Evolutionary conservation across 2,329 filamentous ascomycete genomes (phyloP).

Genomic region (Clarireedia hainanense): DNA sequence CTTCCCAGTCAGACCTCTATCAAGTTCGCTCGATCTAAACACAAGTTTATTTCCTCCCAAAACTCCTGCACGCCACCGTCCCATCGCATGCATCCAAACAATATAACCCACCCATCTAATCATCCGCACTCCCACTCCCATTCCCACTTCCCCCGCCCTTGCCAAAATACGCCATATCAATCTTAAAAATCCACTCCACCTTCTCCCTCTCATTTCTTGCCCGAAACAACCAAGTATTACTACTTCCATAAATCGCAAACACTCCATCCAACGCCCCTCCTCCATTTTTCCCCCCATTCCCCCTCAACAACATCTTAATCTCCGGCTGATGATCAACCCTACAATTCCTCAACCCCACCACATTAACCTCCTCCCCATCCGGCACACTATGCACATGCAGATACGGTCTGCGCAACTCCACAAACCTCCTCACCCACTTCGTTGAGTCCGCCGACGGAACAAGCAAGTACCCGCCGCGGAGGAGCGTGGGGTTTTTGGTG

Average conservation of each 20-base stretch:
- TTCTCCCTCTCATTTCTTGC: constrained; percentile 85
- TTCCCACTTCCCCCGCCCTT: constrained; percentile 6
- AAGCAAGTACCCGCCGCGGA: constrained; percentile 84
- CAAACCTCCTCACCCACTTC: constrained; percentile 85
- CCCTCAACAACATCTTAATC: not conserved
- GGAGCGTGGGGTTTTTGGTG: constrained; percentile 69
- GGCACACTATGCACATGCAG: constrained; percentile 75
- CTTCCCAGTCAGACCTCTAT: too few species aligned
- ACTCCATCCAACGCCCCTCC: constrained; percentile 39
- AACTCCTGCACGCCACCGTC: not conserved
- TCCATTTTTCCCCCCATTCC: not conserved
- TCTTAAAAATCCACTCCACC: constrained; percentile 92
- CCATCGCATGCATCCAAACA: not conserved
- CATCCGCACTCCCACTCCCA: not conserved
- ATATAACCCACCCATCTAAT: not conserved
- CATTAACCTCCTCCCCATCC: constrained; percentile 65
- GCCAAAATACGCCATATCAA: constrained; percentile 58
- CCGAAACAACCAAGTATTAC: constrained; percentile 93
- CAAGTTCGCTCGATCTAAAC: too few species aligned
- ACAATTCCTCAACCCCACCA: constrained; percentile 81
- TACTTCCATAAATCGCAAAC: constrained; percentile 88
- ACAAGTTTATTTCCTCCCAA: too few species aligned
- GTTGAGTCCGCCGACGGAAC: constrained; percentile 75
- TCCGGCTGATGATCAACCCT: constrained; percentile 90
- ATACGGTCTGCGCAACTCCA: constrained; percentile 86